Conservation (phyloP, 1,139 yeast genomes). For the Lodderomyces elongisporus region DNA sequence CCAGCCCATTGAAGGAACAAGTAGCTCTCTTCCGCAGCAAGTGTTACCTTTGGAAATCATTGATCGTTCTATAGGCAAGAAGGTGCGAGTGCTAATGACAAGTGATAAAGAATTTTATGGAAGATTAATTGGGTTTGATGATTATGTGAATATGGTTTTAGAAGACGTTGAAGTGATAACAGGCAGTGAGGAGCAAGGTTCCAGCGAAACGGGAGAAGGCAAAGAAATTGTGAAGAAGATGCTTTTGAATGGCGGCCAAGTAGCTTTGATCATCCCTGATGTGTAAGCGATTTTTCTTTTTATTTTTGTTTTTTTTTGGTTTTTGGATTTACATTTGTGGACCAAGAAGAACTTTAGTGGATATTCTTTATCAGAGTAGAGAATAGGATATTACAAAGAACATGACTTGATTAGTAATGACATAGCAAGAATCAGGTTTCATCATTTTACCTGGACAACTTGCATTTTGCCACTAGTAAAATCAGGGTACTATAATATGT, state of each 20-base stretch:
- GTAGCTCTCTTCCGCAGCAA: constrained; percentile 15
- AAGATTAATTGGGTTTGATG: constrained; percentile 86
- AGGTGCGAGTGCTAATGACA: constrained; percentile 73
- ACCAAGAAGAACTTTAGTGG: too few species aligned
- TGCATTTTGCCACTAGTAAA: too few species aligned
- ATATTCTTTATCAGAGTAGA: not conserved
- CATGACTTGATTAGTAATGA: too few species aligned
- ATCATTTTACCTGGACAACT: too few species aligned
- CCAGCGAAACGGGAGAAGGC: constrained; percentile 34
- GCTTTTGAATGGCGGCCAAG: constrained; percentile 82
- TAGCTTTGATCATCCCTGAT: constrained; percentile 61
- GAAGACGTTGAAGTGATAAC: constrained; percentile 53
- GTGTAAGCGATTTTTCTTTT: too few species aligned
- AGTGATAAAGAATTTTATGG: constrained; percentile 78
- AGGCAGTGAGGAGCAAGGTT: constrained; percentile 1
- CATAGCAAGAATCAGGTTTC: too few species aligned
- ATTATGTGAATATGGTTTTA: constrained; percentile 87
- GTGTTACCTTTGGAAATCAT: constrained; percentile 78
- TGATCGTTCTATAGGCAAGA: constrained; percentile 80
- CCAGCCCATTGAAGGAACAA: constrained; percentile 4
- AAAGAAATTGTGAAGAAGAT: constrained; percentile 57
- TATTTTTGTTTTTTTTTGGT: too few species aligned
- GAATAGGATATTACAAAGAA: too few species aligned
- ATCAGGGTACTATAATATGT: too few species aligned
- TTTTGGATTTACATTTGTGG: not conserved